Evolutionary conservation across 176 grass and related monocot genomes (phyloP), one percentile per base, ranked within the genome.

Genomic region (Cymbopogon citratus): DNA sequence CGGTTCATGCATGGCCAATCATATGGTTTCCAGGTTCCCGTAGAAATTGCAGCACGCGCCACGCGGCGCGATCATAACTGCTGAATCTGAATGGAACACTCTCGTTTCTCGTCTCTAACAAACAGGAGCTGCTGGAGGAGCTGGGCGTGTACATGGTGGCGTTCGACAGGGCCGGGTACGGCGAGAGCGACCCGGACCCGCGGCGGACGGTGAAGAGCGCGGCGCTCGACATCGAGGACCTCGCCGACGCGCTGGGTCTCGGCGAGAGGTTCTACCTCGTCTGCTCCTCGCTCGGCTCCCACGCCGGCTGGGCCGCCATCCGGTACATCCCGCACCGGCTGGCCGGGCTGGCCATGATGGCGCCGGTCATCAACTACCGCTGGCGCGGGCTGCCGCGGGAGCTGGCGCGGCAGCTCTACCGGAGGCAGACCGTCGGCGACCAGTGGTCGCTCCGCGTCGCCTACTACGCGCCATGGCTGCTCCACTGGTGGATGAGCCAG

Each of bases 401-500:
- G 2, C 68, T 93, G n/a, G 69, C 86, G 0, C 77, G 71, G 57
- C 80, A 75, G 83, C 83, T 80, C 61, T 93, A 93, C 86, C 14
- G 73, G 23, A 67, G 28, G 28, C 88, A 87, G 60, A 73, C 87
- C 56, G 31, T 15, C n/a, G 94, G 94, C 14, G 94, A 97, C 85
- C 91, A 85, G 75, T 97, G 87, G 88, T 83, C 88, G 26, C 81
- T 91, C 60, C 60, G 85, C 5, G 81, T 97, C 7, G 85, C 94
- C 35, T 97, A 91, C 80, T 89, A 97, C 40, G 86, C 88, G 52
- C 94, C 94, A 5, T 93, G 94, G 86, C 54, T 97, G 88, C 88
- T 97, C 12, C 88, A 91, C 66, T 97, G 94, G 94, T 97, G 94
- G 94, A 93, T 97, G 88, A 74, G 73, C 76, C 94, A 89, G 85